Evolutionary conservation across 768 basidiomycete genomes (phyloP).

Genomic region (Boletus eberwhitei): DNA sequence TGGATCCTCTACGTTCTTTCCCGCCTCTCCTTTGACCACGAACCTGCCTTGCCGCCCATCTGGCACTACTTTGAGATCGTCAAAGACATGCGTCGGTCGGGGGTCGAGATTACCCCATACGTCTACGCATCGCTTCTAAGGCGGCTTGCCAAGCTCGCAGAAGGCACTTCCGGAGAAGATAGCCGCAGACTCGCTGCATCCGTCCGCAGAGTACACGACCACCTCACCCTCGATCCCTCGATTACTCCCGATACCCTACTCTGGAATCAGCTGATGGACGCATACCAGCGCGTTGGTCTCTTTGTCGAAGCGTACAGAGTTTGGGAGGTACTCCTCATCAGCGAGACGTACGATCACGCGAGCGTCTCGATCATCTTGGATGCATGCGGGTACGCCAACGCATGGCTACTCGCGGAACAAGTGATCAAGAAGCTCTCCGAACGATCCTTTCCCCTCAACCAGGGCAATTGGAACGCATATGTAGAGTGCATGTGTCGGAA

Average conservation of each 20-base stretch:
- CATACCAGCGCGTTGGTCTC: slow-evolving; percentile 76
- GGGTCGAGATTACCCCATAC: slow-evolving; percentile 51
- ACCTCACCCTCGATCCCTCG: slow-evolving; percentile 75
- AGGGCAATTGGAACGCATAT: slow-evolving; percentile 77
- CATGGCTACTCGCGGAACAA: slow-evolving; percentile 47
- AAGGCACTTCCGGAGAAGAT: slow-evolving; percentile 22
- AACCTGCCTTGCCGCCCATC: slow-evolving; percentile 38
- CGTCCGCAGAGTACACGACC: slow-evolving; percentile 68
- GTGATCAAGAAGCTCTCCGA: slow-evolving; percentile 52
- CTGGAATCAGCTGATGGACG: slow-evolving; percentile 86
- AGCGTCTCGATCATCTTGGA: slow-evolving; percentile 85
- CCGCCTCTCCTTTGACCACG: slow-evolving; percentile 49
- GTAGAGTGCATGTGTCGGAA: slow-evolving; percentile 83
- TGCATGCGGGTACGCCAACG: slow-evolving; percentile 66
- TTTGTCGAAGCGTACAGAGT: slow-evolving; percentile 70
- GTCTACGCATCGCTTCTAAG: slow-evolving; percentile 69
- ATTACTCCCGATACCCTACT: slow-evolving; percentile 66
- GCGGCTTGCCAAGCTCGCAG: slow-evolving; percentile 47
- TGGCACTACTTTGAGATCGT: slow-evolving; percentile 72
- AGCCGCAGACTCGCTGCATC: slow-evolving; percentile 39
- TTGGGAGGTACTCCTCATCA: slow-evolving; percentile 71
- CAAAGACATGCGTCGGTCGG: slow-evolving; percentile 71
- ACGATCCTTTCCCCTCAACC: slow-evolving; percentile 51
- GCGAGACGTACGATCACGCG: slow-evolving; percentile 54
- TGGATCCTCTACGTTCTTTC: slow-evolving; percentile 64